Evolutionary conservation across 192 early-diverging fungal genomes (phyloP).

Genomic region (Backusella liffmaniae): DNA sequence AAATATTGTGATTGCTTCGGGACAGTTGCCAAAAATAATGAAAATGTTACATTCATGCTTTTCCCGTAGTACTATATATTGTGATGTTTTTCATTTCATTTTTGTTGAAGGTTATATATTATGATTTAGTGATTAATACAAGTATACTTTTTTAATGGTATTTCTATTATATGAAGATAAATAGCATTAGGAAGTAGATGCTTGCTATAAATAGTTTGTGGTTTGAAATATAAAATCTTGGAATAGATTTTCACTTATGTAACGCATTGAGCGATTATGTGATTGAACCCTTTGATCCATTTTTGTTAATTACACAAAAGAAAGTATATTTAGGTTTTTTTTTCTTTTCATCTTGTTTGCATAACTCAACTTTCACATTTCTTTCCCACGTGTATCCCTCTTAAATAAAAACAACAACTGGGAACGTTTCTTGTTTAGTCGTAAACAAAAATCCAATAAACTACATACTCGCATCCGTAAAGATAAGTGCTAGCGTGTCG

Average conservation of each 20-base stretch:
- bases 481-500: too few relatives aligned
- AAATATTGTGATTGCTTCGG: not conserved
- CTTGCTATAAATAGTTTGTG: too few relatives aligned
- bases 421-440: too few relatives aligned
- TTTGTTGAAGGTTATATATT: not conserved
- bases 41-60: not conserved
- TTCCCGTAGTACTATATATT: not conserved
- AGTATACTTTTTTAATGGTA: too few relatives aligned
- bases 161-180: too few relatives aligned
- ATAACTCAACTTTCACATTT: not conserved
- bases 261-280: not conserved
- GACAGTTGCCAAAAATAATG: not conserved
- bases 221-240: not conserved
- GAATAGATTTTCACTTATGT: not conserved
- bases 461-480: too few relatives aligned
- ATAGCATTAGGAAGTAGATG: too few relatives aligned
- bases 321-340: not conserved
- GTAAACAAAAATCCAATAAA: too few relatives aligned
- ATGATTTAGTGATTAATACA: too few relatives aligned
- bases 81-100: not conserved
- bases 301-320: not conserved
- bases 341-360: not conserved
- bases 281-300: conserved; percentile 2
- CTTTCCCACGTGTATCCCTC: not conserved
- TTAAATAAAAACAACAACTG: not conserved